Conservation (phyloP, 2,329 filamentous ascomycete species). For the Orbilia brochopaga region DNA sequence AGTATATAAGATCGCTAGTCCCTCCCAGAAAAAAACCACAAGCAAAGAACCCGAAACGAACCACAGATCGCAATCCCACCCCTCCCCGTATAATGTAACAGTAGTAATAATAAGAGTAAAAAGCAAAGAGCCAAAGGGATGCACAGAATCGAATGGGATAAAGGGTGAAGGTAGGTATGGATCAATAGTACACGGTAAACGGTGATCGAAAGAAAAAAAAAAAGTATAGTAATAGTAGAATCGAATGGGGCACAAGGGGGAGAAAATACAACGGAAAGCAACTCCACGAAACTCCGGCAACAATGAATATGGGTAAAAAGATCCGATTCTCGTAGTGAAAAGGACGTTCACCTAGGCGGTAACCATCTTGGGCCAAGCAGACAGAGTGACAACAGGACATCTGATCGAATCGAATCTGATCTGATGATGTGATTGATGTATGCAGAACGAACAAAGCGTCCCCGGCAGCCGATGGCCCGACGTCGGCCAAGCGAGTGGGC, state of each 20-base stretch:
- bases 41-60: constrained; percentile 17
- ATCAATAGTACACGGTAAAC: constrained; percentile 41
- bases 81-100: constrained; percentile 13
- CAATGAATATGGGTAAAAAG: constrained; percentile 50
- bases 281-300: constrained; percentile 49
- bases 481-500: constrained; percentile 27
- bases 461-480: not conserved
- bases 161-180: not conserved
- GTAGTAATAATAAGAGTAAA: constrained; percentile 8
- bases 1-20: constrained; percentile 47
- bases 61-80: constrained; percentile 19
- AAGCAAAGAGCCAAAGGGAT: not conserved
- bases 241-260: constrained; percentile 4
- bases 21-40: constrained; percentile 39
- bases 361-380: constrained; percentile 6
- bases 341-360: constrained; percentile 24
- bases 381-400: not conserved
- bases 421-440: not conserved
- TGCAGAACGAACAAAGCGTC: no score
- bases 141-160: constrained; percentile 9
- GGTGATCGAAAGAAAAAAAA: not conserved
- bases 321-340: constrained; percentile 45
- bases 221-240: not conserved
- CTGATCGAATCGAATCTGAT: not conserved
- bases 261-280: constrained; percentile 1